Base-by-base conservation (phyloP, 2,329 filamentous ascomycete genomes). In the Aspergillus novoparasiticus region DNA sequence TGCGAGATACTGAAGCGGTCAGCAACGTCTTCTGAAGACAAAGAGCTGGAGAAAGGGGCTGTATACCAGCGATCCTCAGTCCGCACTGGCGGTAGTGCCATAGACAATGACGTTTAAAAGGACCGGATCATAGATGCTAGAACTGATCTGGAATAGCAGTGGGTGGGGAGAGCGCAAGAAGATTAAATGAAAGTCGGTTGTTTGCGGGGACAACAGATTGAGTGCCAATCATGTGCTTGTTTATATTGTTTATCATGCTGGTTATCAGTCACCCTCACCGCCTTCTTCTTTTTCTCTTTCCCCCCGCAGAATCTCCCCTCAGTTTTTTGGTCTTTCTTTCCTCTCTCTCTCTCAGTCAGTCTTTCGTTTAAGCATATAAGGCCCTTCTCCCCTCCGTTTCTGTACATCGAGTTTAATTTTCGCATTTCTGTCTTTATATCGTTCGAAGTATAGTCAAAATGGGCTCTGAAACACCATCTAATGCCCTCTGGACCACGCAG, bases 401-500 rank as follows among this genome's bases (percentile, higher is more conserved):
- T 16, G 6, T 34, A 43, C 19, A 43, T 54, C 23, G 12, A 14
- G 46, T 26, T 30, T 43, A 21, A 48, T 48, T 30, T 14, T 46
- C 46, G 50, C 36, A 59, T 28, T 43, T 57, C 59, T 51, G 32
- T 23, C 32, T 19, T 14, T 48, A n/a, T 54, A 32, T 45, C 16
- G 45, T 56, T 50, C 26, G 26, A 11, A 21, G 23, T 21, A 57
- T 34, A 55, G 26, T 30, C 48, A 68, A 26, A 50, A 77, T 78
- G 75, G 69, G 70, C 41, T 76, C 74, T 30, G 69, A 77, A 62
- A 56, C 65, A 34, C 65, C 69, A 50, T 64, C 66, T 56, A 66
- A 70, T 21, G 56, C 72, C 26, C 68, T 69, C 55, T 79, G 76
- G 77, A 73, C 74, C 32, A 72, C 75, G 6, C 72, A 78, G 68